Conservation (phyloP, 768 basidiomycete species). For the Leucosporidium scottii region DNA sequence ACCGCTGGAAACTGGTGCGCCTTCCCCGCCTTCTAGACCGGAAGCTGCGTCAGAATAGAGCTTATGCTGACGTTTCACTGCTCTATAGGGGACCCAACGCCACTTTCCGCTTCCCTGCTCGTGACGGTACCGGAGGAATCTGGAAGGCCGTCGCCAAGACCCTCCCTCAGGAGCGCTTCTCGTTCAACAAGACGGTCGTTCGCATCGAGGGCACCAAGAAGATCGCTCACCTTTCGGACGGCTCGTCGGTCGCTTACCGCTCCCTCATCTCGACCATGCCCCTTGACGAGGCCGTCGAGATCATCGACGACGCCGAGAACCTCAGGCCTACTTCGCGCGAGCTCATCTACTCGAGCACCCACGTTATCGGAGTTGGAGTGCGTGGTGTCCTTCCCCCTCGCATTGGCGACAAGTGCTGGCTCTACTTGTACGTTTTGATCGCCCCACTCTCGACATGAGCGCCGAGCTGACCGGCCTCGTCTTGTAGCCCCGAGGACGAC, state of each 20-base stretch:
- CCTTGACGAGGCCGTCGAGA: conserved; percentile 40
- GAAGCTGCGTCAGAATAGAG: background rate
- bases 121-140: conserved; percentile 45
- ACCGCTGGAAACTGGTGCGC: conserved; percentile 43
- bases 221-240: conserved; percentile 40
- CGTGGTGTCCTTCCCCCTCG: conserved; percentile 41
- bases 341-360: conserved; percentile 43
- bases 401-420: conserved; percentile 45
- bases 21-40: background rate
- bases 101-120: conserved; percentile 44
- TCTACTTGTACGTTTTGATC: conserved; percentile 32
- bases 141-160: conserved; percentile 44
- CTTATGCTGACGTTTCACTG: background rate
- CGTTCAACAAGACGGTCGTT: conserved; percentile 35
- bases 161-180: conserved; percentile 40
- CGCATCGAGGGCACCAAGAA: conserved; percentile 39
- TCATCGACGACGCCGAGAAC: conserved; percentile 37
- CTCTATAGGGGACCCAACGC: conserved; percentile 40
- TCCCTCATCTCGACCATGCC: conserved; percentile 42
- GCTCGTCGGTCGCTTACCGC: conserved; percentile 40
- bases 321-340: conserved; percentile 33
- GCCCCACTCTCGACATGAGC: background rate
- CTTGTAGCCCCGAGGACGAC: conserved; percentile 41
- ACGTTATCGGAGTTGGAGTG: conserved; percentile 44
- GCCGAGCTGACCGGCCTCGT: background rate